Evolutionary conservation across 306 rosid species (phyloP), one percentile per base, ranked within the genome.

Genomic region (Cicer bijugum): DNA sequence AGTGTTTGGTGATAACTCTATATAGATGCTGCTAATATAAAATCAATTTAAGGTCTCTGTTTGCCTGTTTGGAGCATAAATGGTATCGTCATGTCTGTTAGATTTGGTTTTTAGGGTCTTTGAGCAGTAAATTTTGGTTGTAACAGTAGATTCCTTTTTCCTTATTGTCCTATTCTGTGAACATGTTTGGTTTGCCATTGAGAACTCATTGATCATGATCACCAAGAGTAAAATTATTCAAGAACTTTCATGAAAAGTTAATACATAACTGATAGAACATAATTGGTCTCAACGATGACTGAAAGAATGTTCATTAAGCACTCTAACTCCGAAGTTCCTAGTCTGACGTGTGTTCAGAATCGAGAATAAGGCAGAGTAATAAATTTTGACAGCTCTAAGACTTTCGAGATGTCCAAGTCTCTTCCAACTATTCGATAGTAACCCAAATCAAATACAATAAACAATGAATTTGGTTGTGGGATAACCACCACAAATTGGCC

Each of bases 61-160:
- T 39, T 47, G 68, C 43, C 50, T 55, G 39, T 75, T 39, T 47
- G 68, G 69, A 39, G 69, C 35, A 15, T 63, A 63, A 39, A 40
- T 16, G 33, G 69, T 63, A 40, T 4, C 50, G 15, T 63, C 50
- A 4, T 14, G 33, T 63, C 69, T 63, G 47, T 16, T 39, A 40
- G 28, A 63, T 63, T 63, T 63, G 69, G 69, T 5, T 62, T 62
- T 3, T 38, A 62, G 7, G n/a, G 48, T 38, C 47, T 62, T 40
- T 40, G 50, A 63, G n/a, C 8, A 39, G 50, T 63, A 40, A 39
- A 15, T 63, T 63, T 17, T 63, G 35, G 48, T 63, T 62, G 50
- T 40, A 35, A 37, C 12, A 60, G 5, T 35, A 35, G 10, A 60
- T 35, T 62, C 39, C 33, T 38, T 38, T 33, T 62, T 62, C 48